A percentile compares a stretch with the other conserved stretches of the same genome.
phyloP scores from a whole-genome alignment of 2,329 filamentous ascomycete genomes.

The Bertia moriformis region DNA sequence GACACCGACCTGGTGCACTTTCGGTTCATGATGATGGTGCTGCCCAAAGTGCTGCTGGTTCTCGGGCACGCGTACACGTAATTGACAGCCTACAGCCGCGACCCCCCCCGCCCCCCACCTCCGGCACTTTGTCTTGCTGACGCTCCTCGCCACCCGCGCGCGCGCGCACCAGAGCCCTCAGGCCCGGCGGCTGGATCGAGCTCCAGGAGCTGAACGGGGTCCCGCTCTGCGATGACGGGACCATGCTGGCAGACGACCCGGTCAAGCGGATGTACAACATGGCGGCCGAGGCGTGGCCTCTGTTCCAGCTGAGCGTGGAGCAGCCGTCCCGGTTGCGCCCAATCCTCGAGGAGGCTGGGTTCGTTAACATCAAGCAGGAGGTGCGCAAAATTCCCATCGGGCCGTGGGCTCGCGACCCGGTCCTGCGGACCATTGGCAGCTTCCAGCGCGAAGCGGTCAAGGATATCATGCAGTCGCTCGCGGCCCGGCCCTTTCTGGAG shows the following conservation, averaged over 20 bases:
- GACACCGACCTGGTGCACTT: conserved; percentile 35
- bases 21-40: conserved; percentile 25
- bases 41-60: conserved; percentile 11
- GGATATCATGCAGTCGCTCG: not conserved
- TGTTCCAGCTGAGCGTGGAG: conserved; percentile 19
- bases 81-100: conserved; percentile 10
- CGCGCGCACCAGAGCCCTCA: conserved; percentile 16
- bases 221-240: conserved; percentile 19
- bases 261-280: conserved; percentile 17
- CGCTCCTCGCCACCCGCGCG: too few relatives aligned
- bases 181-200: conserved; percentile 28
- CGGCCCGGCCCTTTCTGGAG: not conserved
- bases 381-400: conserved; percentile 10
- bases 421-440: not conserved
- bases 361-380: conserved; percentile 10
- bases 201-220: conserved; percentile 27
- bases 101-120: conserved; percentile 4
- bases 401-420: conserved; percentile 12
- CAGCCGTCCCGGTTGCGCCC: conserved; percentile 20
- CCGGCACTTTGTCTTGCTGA: not conserved
- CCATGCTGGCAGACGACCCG: conserved; percentile 15
- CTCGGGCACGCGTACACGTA: too few relatives aligned
- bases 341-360: conserved; percentile 13
- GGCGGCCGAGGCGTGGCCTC: conserved; percentile 19
- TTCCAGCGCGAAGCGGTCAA: not conserved